Evolutionary conservation across 495 filamentous ascomycete species (phyloP).

Genomic region (Penicillium cataractarum): DNA sequence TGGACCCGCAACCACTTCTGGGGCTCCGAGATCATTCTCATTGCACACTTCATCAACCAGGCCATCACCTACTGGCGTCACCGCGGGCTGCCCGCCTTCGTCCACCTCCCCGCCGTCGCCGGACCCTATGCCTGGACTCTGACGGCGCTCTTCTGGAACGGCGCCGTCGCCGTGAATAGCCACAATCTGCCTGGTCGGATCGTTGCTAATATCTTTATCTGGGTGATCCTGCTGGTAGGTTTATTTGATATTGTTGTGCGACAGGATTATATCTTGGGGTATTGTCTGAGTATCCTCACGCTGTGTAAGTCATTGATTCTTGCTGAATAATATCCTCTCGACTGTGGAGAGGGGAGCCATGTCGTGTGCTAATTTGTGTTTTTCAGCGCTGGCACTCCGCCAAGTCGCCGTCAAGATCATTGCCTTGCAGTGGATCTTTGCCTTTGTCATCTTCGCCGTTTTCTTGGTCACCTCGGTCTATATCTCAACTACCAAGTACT

Average conservation of each 20-base stretch:
- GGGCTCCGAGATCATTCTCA: conserved; percentile 70
- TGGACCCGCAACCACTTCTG: conserved; percentile 77
- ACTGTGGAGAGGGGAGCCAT: too few relatives aligned
- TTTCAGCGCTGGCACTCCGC: conserved; percentile 67
- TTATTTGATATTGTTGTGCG: conserved; percentile 68
- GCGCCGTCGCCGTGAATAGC: conserved; percentile 70
- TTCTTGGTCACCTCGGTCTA: conserved; percentile 67
- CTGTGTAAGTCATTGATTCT: conserved; percentile 53
- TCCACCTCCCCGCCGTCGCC: conserved; percentile 73
- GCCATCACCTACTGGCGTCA: conserved; percentile 78
- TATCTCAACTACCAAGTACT: conserved; percentile 65
- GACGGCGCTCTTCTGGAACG: conserved; percentile 84
- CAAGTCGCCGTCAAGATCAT: conserved; percentile 73
- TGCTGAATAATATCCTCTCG: neutral
- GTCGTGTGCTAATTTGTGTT: neutral
- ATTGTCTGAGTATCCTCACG: conserved; percentile 70
- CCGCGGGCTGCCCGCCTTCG: conserved; percentile 62
- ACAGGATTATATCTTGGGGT: conserved; percentile 84
- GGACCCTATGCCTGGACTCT: conserved; percentile 84
- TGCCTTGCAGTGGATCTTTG: conserved; percentile 89
- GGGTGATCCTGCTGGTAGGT: conserved; percentile 76
- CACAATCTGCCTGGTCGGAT: conserved; percentile 67
- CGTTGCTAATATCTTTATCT: conserved; percentile 83
- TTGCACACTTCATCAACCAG: conserved; percentile 82
- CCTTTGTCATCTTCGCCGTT: conserved; percentile 77